Conservation (phyloP, 192 early-diverging fungal genomes). For the Gryganskiella cystojenkinii region DNA sequence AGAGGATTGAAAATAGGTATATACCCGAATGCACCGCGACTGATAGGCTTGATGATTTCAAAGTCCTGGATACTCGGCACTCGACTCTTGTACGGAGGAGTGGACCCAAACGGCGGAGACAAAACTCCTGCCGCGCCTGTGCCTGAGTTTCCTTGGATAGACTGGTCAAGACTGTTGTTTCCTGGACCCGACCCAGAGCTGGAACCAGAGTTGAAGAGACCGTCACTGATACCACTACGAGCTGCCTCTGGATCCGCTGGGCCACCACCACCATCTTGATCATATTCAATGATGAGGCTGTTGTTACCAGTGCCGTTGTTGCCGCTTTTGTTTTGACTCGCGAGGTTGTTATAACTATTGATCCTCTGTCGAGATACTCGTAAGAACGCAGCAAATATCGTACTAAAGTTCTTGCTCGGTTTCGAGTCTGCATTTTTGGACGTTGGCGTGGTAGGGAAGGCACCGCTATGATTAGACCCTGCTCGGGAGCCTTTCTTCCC, state of each 20-base stretch:
- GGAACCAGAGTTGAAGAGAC: slow-evolving; percentile 3
- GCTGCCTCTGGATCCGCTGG: background rate
- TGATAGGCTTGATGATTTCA: slow-evolving; percentile 94
- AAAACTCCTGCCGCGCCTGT: slow-evolving; percentile 54
- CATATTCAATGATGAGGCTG: too few species aligned
- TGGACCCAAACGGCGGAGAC: slow-evolving; percentile 45
- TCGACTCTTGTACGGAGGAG: slow-evolving; percentile 57
- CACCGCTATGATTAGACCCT: too few species aligned
- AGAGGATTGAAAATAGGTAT: background rate
- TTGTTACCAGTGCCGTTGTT: slow-evolving; percentile 24
- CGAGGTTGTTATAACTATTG: slow-evolving; percentile 51
- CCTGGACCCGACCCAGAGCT: slow-evolving; percentile 13
- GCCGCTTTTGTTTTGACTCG: slow-evolving; percentile 35
- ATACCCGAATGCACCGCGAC: slow-evolving; percentile 92
- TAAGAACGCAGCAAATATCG: slow-evolving; percentile 46
- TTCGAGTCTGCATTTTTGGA: slow-evolving; percentile 7
- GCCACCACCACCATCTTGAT: too few species aligned
- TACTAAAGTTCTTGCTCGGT: slow-evolving; percentile 51
- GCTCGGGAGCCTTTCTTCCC: slow-evolving; percentile 5
- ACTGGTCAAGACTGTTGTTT: slow-evolving; percentile 13
- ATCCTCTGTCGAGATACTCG: slow-evolving; percentile 46
- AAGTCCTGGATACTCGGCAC: slow-evolving; percentile 92
- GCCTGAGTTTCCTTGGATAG: too few species aligned
- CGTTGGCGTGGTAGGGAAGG: too few species aligned
- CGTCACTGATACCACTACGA: slow-evolving; percentile 7